Evolutionary conservation across 805 yeast species (phyloP).

Genomic region (Peterozyma toletana): DNA sequence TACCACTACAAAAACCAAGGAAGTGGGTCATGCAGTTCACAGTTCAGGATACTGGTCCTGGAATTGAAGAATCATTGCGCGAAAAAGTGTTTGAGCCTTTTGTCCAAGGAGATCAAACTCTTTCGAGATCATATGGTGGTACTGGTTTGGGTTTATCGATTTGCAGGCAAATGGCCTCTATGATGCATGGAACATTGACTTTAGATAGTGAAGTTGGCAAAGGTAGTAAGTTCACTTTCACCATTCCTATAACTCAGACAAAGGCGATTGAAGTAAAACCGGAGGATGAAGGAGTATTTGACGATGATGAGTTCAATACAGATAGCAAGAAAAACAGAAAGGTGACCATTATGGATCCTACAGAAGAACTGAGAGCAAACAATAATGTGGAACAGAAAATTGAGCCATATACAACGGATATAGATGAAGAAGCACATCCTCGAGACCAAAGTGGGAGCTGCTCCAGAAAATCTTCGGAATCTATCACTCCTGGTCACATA

Average conservation of each 20-base stretch:
- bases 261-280: slow-evolving; percentile 38
- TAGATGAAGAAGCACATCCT: background rate
- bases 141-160: slow-evolving; percentile 89
- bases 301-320: slow-evolving; percentile 65
- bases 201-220: slow-evolving; percentile 68
- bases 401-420: background rate
- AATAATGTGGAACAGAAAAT: background rate
- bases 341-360: slow-evolving; percentile 30
- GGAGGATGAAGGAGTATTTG: slow-evolving; percentile 28
- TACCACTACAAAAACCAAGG: slow-evolving; percentile 24
- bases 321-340: slow-evolving; percentile 43
- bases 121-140: slow-evolving; percentile 89
- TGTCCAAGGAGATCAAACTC: slow-evolving; percentile 93
- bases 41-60: slow-evolving; percentile 91
- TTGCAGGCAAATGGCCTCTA: slow-evolving; percentile 81
- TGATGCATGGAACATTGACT: slow-evolving; percentile 85
- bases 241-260: slow-evolving; percentile 66
- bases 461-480: background rate
- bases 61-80: slow-evolving; percentile 78
- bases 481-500: background rate
- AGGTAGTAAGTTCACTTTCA: slow-evolving; percentile 80
- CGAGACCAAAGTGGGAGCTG: too few species aligned
- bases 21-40: slow-evolving; percentile 60
- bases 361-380: background rate
- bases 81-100: slow-evolving; percentile 90